Evolutionary conservation across 768 basidiomycete species (phyloP).

Genomic region (Termitomyces sp.): DNA sequence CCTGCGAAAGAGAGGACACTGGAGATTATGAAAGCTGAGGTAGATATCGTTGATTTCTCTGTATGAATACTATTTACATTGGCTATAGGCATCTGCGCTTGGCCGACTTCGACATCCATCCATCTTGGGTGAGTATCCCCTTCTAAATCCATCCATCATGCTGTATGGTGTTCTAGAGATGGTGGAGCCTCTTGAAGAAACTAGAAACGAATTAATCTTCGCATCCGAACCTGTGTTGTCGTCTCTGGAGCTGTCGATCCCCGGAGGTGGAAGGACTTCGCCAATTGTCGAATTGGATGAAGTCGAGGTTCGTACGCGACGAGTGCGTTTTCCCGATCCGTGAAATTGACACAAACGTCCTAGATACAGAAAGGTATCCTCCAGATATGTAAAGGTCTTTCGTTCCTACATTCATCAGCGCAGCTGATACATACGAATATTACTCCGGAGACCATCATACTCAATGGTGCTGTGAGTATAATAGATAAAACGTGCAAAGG

Average conservation of each 20-base stretch:
- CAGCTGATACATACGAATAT: conserved; percentile 91
- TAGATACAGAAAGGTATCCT: conserved; percentile 90
- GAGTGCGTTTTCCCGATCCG: conserved; percentile 29
- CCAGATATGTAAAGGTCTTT: conserved; percentile 85
- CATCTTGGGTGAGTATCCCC: conserved; percentile 59
- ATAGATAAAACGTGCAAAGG: background rate
- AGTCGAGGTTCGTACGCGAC: conserved; percentile 66
- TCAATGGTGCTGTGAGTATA: conserved; percentile 75
- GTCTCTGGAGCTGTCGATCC: conserved; percentile 73
- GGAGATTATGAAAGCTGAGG: conserved; percentile 90
- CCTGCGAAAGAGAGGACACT: conserved; percentile 66
- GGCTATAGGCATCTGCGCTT: conserved; percentile 68
- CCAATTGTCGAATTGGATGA: conserved; percentile 86
- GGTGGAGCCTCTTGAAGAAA: conserved; percentile 96
- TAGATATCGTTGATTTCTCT: conserved; percentile 25
- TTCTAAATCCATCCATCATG: background rate
- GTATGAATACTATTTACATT: conserved; percentile 3
- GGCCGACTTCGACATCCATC: conserved; percentile 88
- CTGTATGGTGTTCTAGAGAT: conserved; percentile 55
- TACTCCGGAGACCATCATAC: conserved; percentile 78
- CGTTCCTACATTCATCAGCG: conserved; percentile 89
- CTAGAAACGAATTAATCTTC: conserved; percentile 82
- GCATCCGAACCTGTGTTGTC: conserved; percentile 90
- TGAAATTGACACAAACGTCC: background rate
- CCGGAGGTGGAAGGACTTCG: conserved; percentile 49